Evolutionary conservation across 2,329 filamentous ascomycete genomes (phyloP).

Genomic region (Venturia asperata): DNA sequence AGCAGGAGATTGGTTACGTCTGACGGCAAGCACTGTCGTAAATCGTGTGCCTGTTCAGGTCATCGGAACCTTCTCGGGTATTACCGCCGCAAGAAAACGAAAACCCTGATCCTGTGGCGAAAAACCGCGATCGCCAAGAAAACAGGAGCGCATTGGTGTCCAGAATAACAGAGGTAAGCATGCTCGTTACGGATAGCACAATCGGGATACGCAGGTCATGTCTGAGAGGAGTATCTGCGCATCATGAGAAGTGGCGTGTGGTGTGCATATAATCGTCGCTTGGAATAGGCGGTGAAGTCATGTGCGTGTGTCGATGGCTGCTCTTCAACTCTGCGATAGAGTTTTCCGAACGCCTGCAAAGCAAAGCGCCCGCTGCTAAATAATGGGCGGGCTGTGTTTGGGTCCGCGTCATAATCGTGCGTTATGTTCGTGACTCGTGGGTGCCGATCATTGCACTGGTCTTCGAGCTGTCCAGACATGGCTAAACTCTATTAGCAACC

Average conservation of each 20-base stretch:
- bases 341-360: background rate
- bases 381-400: constrained; percentile 6
- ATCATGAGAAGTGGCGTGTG: background rate
- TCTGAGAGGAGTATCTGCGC: background rate
- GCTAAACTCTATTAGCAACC: constrained; percentile 16
- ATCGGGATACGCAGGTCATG: constrained; percentile 1
- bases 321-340: background rate
- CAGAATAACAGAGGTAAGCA: background rate
- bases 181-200: constrained; percentile 2
- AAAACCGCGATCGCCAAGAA: background rate
- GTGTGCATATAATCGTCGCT: background rate
- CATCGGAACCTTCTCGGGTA: background rate
- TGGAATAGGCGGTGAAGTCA: constrained; percentile 1
- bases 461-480: constrained; percentile 21
- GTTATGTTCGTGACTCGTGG: constrained; percentile 7
- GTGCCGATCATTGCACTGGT: constrained; percentile 19
- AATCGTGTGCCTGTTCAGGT: background rate
- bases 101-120: background rate
- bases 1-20: background rate
- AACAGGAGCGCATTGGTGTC: background rate
- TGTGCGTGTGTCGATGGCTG: background rate
- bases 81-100: constrained; percentile 1
- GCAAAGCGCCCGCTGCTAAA: background rate
- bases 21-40: background rate
- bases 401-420: constrained; percentile 6